Conservation (phyloP, 192 early-diverging fungal species). For the Obelidium mucronatum region DNA sequence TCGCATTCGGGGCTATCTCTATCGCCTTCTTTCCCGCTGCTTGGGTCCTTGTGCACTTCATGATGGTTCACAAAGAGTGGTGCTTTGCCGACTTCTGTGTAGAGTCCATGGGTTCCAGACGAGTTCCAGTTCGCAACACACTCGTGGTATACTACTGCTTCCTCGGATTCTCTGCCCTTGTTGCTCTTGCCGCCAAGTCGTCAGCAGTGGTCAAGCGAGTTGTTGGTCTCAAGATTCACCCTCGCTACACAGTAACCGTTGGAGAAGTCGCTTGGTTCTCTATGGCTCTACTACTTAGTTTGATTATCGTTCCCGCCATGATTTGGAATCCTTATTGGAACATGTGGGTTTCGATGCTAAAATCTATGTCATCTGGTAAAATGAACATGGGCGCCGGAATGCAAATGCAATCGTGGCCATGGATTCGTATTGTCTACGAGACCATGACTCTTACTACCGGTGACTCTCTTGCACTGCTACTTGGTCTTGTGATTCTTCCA, state of each 20-base stretch:
- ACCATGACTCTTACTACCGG: constrained; percentile 11
- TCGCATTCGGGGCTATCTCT: neutral
- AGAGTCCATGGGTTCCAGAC: constrained; percentile 20
- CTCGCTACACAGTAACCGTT: constrained; percentile 25
- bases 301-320: constrained; percentile 21
- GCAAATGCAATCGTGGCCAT: no score
- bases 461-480: neutral
- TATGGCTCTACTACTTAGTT: constrained; percentile 26
- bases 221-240: neutral
- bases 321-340: constrained; percentile 18
- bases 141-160: constrained; percentile 29
- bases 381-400: no score
- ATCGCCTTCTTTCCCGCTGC: constrained; percentile 21
- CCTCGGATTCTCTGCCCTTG: constrained; percentile 12
- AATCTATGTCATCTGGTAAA: no score
- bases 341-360: no score
- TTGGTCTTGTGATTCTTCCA: constrained; percentile 32
- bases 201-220: neutral
- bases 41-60: constrained; percentile 81
- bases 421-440: neutral
- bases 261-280: constrained; percentile 27
- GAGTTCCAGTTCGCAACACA: constrained; percentile 25
- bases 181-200: constrained; percentile 13
- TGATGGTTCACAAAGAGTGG: constrained; percentile 84
- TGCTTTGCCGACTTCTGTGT: constrained; percentile 32